Base-by-base conservation (phyloP, 345 rosid species). In the Ricinus communis region DNA sequence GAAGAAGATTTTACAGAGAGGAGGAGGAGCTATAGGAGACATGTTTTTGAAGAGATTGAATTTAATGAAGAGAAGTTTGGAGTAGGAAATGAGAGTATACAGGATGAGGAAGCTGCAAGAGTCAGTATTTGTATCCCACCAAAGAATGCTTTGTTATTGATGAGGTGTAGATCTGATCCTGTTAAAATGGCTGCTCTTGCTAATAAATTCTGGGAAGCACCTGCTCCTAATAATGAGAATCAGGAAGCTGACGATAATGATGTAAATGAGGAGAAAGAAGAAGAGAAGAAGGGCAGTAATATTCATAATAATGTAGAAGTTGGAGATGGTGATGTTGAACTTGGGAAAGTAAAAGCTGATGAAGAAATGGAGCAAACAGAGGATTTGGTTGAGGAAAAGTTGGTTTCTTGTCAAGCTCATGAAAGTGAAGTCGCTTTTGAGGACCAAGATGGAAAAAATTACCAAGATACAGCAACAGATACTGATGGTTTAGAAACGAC, bases 81-180 rank as follows among this genome's bases (percentile, higher is more conserved):
- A n/a, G 36, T 50, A 21, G 80, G 53, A 52, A 74, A 61, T 73
- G 78, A 46, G 41, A 25, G 8, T 8, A 12, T 71, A 38, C 36
- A 47, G 9, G 91, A 80, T 45, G 87, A 77, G 63, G 86, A 82
- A 25, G 86, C 70, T 4, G 86, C 70, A 2, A 71, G 91, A 49
- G 86, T 86, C 22, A 86, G 88, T 50, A 74, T 86, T 0, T 87
- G 91, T 76, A 58, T 88, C 15, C 96, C 98, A 31, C 96, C 98
- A 0, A 91, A 90, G 85, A 94, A 91, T 58, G 97, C 98, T 50
- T 82, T 94, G 65, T 78, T 91, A 71, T 46, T 91, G 74, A 94
- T 94, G 98, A 82, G 97, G 68, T 94, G 96, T 71, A 87, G 96
- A 88, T 91, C 96, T 80, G 98, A 94, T 68, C 97, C 98, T 69